These are phyloP conservation scores for Adenanthera pavonina DNA, from an alignment of 306 rosid genomes.

Conservation along the genomic window DNA sequence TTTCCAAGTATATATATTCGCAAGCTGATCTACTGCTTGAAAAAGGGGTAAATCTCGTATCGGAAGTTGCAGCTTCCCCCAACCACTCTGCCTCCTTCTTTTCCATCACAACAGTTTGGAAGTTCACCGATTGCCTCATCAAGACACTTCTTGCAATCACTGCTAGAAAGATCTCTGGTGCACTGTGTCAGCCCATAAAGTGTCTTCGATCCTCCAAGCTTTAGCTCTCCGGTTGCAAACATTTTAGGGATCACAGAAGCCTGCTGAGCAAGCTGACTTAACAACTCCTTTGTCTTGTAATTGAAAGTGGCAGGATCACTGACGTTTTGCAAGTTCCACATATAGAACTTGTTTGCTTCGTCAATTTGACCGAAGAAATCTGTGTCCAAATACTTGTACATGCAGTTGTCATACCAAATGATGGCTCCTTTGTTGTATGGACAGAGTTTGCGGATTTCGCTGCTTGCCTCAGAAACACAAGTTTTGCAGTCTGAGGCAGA, in stretches of 20 bases:
- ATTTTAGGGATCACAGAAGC: conserved; percentile 35
- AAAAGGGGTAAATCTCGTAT: conserved; percentile 57
- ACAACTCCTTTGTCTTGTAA: conserved; percentile 29
- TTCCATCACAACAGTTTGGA: conserved; percentile 54
- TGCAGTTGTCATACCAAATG: conserved; percentile 46
- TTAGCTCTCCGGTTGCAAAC: conserved; percentile 39
- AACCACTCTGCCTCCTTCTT: conserved; percentile 58
- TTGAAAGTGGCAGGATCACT: conserved; percentile 35
- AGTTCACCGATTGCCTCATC: conserved; percentile 47
- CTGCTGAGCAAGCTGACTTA: conserved; percentile 33
- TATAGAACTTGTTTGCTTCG: conserved; percentile 11
- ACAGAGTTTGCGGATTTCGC: conserved; percentile 31
- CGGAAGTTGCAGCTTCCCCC: conserved; percentile 55
- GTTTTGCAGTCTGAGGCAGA: conserved; percentile 44
- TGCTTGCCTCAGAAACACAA: conserved; percentile 41
- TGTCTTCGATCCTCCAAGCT: conserved; percentile 31
- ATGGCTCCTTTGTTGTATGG: conserved; percentile 42
- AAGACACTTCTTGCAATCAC: conserved; percentile 54
- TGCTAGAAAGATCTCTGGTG: conserved; percentile 53
- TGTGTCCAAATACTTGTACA: conserved; percentile 43
- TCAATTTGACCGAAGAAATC: conserved; percentile 50
- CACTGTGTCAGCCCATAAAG: conserved; percentile 56
- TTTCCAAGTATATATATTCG: background rate
- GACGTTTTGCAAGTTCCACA: conserved; percentile 38
- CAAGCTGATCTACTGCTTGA: conserved; percentile 24